phyloP scores from a whole-genome alignment of 148 eudicot species.

The Amaranthus palmeri region DNA sequence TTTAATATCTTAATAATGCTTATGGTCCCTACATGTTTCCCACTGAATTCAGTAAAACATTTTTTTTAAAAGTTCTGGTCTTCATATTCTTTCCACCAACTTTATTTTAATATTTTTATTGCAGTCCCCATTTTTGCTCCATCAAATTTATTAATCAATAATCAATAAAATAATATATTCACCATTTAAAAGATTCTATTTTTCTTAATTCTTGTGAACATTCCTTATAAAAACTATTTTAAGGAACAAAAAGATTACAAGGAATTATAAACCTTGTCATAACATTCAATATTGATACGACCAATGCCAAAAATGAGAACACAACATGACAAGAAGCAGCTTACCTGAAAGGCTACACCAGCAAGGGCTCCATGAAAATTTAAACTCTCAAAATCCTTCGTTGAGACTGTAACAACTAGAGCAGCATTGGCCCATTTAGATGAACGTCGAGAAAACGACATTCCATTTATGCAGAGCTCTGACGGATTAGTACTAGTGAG shows the following conservation, averaged over 20 bases:
- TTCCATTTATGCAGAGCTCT: conserved; percentile 94
- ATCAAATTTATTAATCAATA: too few species aligned
- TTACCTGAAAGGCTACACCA: conserved; percentile 92
- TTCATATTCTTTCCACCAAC: too few species aligned
- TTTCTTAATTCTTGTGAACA: too few species aligned
- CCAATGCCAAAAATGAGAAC: background rate
- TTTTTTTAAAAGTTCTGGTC: too few species aligned
- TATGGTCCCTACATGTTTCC: too few species aligned
- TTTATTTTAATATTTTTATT: too few species aligned
- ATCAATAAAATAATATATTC: background rate
- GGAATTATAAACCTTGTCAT: background rate
- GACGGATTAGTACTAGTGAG: conserved; percentile 85
- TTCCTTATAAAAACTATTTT: too few species aligned
- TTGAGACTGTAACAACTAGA: conserved; percentile 77
- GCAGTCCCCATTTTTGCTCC: too few species aligned
- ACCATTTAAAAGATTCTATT: background rate
- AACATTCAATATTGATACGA: background rate
- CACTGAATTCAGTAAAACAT: too few species aligned
- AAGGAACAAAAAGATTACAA: background rate
- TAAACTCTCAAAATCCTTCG: conserved; percentile 73
- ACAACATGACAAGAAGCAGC: background rate
- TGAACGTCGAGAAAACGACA: conserved; percentile 92
- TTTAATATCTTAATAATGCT: too few species aligned
- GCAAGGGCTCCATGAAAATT: conserved; percentile 80
- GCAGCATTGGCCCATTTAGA: conserved; percentile 98